Conservation (phyloP, 2,329 filamentous ascomycete species). For the Aspergillus proliferans region DNA sequence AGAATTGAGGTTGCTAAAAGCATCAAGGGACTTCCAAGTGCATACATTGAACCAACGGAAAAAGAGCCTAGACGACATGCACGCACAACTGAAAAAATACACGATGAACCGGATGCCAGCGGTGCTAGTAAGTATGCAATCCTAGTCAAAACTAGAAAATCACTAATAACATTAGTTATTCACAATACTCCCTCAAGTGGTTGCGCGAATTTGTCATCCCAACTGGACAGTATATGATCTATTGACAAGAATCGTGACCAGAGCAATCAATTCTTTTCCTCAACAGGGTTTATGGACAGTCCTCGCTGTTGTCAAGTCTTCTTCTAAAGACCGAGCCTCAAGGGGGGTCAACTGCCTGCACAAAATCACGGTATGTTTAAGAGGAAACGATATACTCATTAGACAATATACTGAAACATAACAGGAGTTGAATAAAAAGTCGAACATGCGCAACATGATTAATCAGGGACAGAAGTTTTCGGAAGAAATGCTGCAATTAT, state of each 20-base stretch:
- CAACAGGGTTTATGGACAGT: slow-evolving; percentile 89
- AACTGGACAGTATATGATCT: slow-evolving; percentile 70
- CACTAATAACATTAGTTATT: slow-evolving; percentile 37
- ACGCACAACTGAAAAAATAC: slow-evolving; percentile 74
- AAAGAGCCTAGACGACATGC: slow-evolving; percentile 62
- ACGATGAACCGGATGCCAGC: slow-evolving; percentile 47
- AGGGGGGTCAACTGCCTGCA: slow-evolving; percentile 45
- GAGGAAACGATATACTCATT: neutral
- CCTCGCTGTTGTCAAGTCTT: slow-evolving; percentile 78
- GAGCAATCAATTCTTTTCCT: slow-evolving; percentile 80
- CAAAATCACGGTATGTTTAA: slow-evolving; percentile 31
- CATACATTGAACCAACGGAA: slow-evolving; percentile 49
- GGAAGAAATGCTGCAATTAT: slow-evolving; percentile 72
- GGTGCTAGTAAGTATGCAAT: slow-evolving; percentile 32
- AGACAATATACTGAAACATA: slow-evolving; percentile 9
- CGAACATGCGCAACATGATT: slow-evolving; percentile 66
- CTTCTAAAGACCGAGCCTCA: slow-evolving; percentile 60
- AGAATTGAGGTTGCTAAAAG: slow-evolving; percentile 6
- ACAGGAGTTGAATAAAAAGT: slow-evolving; percentile 49
- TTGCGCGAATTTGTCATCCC: slow-evolving; percentile 89
- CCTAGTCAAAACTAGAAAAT: neutral
- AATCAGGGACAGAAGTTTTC: slow-evolving; percentile 75
- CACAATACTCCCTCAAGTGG: slow-evolving; percentile 77
- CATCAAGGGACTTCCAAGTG: slow-evolving; percentile 38
- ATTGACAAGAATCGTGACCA: slow-evolving; percentile 72